Base-by-base conservation (phyloP, 805 yeast species). In the Dipodascus albidus region DNA sequence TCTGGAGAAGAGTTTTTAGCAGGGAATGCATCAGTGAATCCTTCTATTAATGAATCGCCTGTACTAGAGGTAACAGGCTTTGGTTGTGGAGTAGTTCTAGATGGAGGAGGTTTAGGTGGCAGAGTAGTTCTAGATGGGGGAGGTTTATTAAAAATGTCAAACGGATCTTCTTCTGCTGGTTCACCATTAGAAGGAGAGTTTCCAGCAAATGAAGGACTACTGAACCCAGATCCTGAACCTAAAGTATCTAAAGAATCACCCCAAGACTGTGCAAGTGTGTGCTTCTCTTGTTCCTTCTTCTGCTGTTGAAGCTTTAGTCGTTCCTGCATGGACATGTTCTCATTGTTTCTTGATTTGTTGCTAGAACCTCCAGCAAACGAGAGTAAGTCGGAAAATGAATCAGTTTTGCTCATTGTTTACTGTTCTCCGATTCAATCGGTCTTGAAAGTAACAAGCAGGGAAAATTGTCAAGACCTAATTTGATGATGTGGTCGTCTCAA, bases 311-410 rank as follows among this genome's bases (percentile, higher is more conserved):
- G 50, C 51, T 54, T 55, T 50, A 56, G 62, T 44, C 68, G 63
- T 52, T 67, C 70, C 19, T 62, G 64, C 21, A 67, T 62, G 33
- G 70, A 60, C 63, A 62, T 51, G 19, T 55, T 47, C 41, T 62
- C 60, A 42, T 62, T 58, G n/a, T 59, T 58, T 47, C 55, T 59
- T n/a, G 52, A 51, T 38, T 55, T 49, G 38, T 53, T 52, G 3
- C 55, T 58, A n/a, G 59, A 57, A 23, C 60, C 64, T 15, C 53
- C 53, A 22, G 54, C 54, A 31, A 44, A 20, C 54, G 1, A 59
- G 60, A 2, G 59, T 41, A 15, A 59, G 59, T 41, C 62, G 31
- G 42, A 59, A 56, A 22, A 49, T 42, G 35, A 58, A 58, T 14
- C 51, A 51, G 17, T 23, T 47, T 24, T 48, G 19, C 42, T 23